Evolutionary conservation across 306 rosid genomes (phyloP), one percentile per base, ranked within the genome.

Genomic region (Prinsepia uniflora): DNA sequence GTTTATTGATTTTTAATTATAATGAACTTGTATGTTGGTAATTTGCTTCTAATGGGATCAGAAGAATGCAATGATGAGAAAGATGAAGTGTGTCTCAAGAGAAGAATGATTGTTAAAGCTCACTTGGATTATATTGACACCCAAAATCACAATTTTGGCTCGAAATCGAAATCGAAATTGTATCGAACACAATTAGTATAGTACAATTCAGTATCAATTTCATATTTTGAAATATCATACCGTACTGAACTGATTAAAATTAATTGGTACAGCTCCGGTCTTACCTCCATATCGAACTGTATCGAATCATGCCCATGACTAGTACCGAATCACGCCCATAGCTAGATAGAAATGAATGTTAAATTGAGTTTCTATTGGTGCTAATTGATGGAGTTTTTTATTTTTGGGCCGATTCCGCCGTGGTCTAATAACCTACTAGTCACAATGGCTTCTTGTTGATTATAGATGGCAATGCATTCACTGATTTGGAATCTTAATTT

Each of bases 111-210:
- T 68, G 79, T 73, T 41, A 86, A 92, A 64, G 92, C 89, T 7
- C 96, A 92, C 79, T 83, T 92, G 86, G 97, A 92, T 77, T 92
- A 92, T 81, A 90, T 92, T 64, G 85, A 92, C 76, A 92, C 96
- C 45, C 92, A 92, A 60, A 72, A 84, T 65, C 84, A 67, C 44
- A 79, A 81, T n/a, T n/a, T n/a, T n/a, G n/a, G n/a, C n/a, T n/a
- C n/a, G n/a, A n/a, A n/a, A n/a, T n/a, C n/a, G n/a, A n/a, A n/a
- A n/a, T n/a, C n/a, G n/a, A n/a, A n/a, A n/a, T n/a, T n/a, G n/a
- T n/a, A n/a, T n/a, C n/a, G n/a, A n/a, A n/a, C n/a, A n/a, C n/a
- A n/a, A n/a, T n/a, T n/a, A n/a, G n/a, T n/a, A n/a, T n/a, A n/a
- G n/a, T n/a, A n/a, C n/a, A n/a, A n/a, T n/a, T n/a, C n/a, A n/a